A percentile compares a stretch with the other conserved stretches of the same genome.
Evolutionary conservation across 169 alveolate genomes (phyloP).

Genomic region (Ichthyophthirius multifiliis): DNA sequence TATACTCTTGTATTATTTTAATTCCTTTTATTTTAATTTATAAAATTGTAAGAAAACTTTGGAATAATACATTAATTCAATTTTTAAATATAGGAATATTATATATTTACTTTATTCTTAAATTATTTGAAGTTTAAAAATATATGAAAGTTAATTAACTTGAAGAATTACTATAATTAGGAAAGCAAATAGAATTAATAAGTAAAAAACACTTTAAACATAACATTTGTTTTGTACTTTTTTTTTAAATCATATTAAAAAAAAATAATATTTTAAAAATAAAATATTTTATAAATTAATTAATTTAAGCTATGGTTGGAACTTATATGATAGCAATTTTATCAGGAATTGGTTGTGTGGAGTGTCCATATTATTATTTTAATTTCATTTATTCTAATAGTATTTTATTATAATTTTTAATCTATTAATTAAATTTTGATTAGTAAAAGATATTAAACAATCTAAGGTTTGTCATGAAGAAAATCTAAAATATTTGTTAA

Average conservation of each 20-base stretch:
- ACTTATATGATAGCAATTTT: constrained; percentile 33
- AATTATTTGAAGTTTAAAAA: background rate
- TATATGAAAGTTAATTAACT: background rate
- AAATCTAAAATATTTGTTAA: background rate
- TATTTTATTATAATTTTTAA: background rate
- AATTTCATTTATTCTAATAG: constrained; percentile 18
- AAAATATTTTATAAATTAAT: background rate
- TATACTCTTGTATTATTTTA: constrained; percentile 4
- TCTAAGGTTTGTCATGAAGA: background rate
- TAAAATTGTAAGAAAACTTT: background rate
- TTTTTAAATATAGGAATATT: background rate
- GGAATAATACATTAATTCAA: background rate
- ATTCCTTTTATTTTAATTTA: constrained; percentile 12
- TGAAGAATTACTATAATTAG: background rate
- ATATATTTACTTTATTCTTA: background rate
- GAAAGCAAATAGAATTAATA: constrained; percentile 15
- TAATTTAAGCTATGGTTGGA: constrained; percentile 16
- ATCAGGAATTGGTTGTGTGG: constrained; percentile 39
- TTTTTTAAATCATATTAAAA: background rate
- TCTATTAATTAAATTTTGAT: background rate
- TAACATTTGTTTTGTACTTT: background rate
- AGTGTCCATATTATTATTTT: constrained; percentile 37
- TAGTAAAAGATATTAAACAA: background rate
- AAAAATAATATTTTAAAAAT: background rate
- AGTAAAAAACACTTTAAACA: background rate